Evolutionary conservation across 768 basidiomycete genomes (phyloP).

Genomic region (Rhodotorula sphaerocarpa): DNA sequence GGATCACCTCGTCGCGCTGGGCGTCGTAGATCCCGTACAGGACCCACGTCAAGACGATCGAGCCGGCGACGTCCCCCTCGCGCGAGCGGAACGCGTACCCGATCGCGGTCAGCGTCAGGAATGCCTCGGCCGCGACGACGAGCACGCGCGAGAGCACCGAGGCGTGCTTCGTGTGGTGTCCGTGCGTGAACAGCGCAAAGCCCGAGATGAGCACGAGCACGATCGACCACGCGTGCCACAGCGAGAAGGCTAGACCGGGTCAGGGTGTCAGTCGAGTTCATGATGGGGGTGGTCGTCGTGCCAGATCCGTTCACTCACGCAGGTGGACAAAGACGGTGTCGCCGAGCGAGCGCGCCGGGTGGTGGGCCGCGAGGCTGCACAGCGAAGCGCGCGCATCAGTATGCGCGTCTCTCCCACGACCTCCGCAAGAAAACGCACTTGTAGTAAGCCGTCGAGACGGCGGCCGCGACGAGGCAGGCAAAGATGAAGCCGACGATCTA

Average conservation of each 20-base stretch:
- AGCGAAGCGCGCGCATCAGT: too few species aligned
- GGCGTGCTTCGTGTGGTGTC: slow-evolving; percentile 36
- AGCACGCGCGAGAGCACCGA: slow-evolving; percentile 78
- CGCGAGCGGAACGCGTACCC: slow-evolving; percentile 84
- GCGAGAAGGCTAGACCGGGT: slow-evolving; percentile 59
- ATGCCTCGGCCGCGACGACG: slow-evolving; percentile 59
- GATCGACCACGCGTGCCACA: slow-evolving; percentile 73
- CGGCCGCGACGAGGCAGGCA: slow-evolving; percentile 73
- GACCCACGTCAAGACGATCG: slow-evolving; percentile 85
- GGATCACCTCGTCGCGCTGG: slow-evolving; percentile 60
- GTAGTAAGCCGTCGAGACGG: slow-evolving; percentile 56
- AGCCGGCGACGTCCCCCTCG: slow-evolving; percentile 87
- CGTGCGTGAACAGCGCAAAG: slow-evolving; percentile 64
- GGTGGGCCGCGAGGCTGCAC: slow-evolving; percentile 81
- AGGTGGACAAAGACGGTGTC: slow-evolving; percentile 69
- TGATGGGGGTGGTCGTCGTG: too few species aligned
- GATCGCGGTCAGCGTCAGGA: slow-evolving; percentile 39
- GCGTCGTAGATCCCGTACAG: slow-evolving; percentile 69
- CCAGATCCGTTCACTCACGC: too few species aligned
- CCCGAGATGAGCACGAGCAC: slow-evolving; percentile 70
- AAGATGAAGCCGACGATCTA: slow-evolving; percentile 65
- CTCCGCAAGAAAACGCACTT: too few species aligned
- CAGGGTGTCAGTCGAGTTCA: background rate
- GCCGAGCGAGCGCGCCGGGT: slow-evolving; percentile 54
- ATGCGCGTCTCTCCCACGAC: too few species aligned